These are phyloP conservation scores for Stachybotrys echinatus DNA, from an alignment of 2,329 filamentous ascomycete species.

Conservation along the genomic window DNA sequence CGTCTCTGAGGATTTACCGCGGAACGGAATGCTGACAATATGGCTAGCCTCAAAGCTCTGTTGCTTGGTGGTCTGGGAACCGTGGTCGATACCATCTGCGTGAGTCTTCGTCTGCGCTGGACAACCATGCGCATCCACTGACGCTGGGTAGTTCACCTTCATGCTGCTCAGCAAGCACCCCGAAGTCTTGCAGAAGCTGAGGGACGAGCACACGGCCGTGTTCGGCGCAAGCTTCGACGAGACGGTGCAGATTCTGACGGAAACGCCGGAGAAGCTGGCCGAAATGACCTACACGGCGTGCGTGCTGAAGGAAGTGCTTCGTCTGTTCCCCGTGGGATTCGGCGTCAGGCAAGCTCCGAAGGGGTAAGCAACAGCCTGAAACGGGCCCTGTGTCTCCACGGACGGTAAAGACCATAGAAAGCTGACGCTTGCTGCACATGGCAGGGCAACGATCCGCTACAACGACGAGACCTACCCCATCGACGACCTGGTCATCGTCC, in stretches of 20 bases:
- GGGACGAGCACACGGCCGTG: conserved; percentile 21
- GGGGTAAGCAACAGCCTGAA: not conserved
- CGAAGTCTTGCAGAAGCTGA: conserved; percentile 13
- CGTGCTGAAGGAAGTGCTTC: conserved; percentile 50
- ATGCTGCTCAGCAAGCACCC: conserved; percentile 16
- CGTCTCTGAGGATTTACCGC: not conserved
- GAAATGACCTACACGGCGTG: conserved; percentile 45
- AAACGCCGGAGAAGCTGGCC: conserved; percentile 39
- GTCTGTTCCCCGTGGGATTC: conserved; percentile 42
- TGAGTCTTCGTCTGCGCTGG: conserved; percentile 4
- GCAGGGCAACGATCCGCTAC: conserved; percentile 27
- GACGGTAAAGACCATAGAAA: not conserved
- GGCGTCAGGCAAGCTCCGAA: conserved; percentile 26
- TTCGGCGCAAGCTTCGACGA: conserved; percentile 20
- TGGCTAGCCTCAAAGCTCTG: conserved; percentile 17
- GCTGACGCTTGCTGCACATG: not conserved
- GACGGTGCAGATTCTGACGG: conserved; percentile 26
- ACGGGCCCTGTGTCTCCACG: not conserved
- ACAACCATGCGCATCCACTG: no score
- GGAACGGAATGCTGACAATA: conserved; percentile 1
- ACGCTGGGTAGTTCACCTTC: conserved; percentile 6
- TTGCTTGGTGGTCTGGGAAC: conserved; percentile 21
- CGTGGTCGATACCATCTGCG: conserved; percentile 12
- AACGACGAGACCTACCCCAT: conserved; percentile 30
- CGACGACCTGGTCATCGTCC: conserved; percentile 18